Evolutionary conservation across 805 yeast genomes (phyloP).

Genomic region (Wickerhamiella galacta): DNA sequence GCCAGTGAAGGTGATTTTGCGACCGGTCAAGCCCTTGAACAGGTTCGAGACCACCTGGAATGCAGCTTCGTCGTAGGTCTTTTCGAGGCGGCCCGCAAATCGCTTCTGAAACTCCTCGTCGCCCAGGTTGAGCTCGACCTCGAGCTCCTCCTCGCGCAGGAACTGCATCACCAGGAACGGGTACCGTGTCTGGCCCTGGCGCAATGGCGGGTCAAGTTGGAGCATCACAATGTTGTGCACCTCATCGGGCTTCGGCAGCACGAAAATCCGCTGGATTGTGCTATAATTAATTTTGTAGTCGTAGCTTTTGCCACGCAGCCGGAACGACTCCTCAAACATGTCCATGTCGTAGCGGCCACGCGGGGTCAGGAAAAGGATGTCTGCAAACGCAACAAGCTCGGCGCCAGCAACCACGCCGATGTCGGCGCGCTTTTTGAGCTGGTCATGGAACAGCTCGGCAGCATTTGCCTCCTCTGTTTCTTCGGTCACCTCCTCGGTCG

Average conservation of each 20-base stretch:
- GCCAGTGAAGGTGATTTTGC: slow-evolving; percentile 74
- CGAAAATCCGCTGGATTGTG: slow-evolving; percentile 77
- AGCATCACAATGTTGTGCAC: slow-evolving; percentile 72
- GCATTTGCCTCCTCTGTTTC: slow-evolving; percentile 38
- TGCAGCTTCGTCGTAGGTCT: slow-evolving; percentile 64
- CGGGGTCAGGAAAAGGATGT: slow-evolving; percentile 84
- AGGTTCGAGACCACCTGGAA: slow-evolving; percentile 78
- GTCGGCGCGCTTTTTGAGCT: slow-evolving; percentile 80
- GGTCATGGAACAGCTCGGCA: slow-evolving; percentile 78
- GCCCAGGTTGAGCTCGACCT: slow-evolving; percentile 69
- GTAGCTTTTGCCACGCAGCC: slow-evolving; percentile 92
- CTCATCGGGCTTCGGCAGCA: slow-evolving; percentile 89
- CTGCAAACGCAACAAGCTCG: slow-evolving; percentile 83
- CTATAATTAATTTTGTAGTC: slow-evolving; percentile 88
- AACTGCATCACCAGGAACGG: slow-evolving; percentile 86
- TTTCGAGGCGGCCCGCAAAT: slow-evolving; percentile 59
- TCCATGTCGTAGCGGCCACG: slow-evolving; percentile 97
- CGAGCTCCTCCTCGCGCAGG: slow-evolving; percentile 76
- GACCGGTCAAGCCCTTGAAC: slow-evolving; percentile 76
- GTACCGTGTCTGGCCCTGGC: slow-evolving; percentile 96
- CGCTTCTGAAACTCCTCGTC: slow-evolving; percentile 65
- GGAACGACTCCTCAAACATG: slow-evolving; percentile 70
- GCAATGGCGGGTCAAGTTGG: slow-evolving; percentile 90
- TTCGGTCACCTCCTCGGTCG: slow-evolving; percentile 24
- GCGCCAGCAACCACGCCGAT: slow-evolving; percentile 91